Percentiles rank a stretch among this genome's conserved stretches.
These are phyloP conservation scores for Geotrichum fermentans DNA, from an alignment of 1,139 yeast species.

Conservation along the genomic window DNA sequence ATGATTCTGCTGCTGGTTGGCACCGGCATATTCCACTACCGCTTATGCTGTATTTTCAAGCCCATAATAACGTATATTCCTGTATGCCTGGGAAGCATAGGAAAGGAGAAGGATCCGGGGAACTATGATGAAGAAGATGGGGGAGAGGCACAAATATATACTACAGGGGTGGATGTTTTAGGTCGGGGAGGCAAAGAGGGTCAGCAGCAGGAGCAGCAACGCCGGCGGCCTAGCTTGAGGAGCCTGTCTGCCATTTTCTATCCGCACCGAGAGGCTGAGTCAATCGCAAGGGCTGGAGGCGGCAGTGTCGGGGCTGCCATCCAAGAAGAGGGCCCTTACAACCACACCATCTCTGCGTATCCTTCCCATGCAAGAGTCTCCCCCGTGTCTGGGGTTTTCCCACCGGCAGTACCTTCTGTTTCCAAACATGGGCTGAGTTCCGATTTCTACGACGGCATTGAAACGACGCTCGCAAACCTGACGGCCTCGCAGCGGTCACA, in stretches of 20 bases:
- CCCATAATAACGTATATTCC: conserved; percentile 22
- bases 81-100: conserved; percentile 4
- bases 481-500: conserved; percentile 27
- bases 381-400: too few relatives aligned
- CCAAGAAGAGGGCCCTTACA: neutral
- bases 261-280: neutral
- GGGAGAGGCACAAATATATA: neutral
- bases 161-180: neutral
- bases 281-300: too few relatives aligned
- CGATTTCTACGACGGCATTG: conserved; percentile 30
- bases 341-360: neutral
- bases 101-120: neutral
- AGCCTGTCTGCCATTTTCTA: conserved; percentile 5
- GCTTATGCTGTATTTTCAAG: conserved; percentile 14
- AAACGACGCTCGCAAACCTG: conserved; percentile 26
- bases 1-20: conserved; percentile 19
- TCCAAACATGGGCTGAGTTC: neutral
- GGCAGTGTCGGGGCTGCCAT: neutral
- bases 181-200: neutral
- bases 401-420: neutral
- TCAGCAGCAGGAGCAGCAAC: neutral
- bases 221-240: conserved; percentile 10
- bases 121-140: neutral
- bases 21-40: conserved; percentile 22
- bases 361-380: too few relatives aligned